These are phyloP conservation scores for Spirogloea muscicola DNA, from an alignment of 139 green algal species.

Conservation along the genomic window DNA sequence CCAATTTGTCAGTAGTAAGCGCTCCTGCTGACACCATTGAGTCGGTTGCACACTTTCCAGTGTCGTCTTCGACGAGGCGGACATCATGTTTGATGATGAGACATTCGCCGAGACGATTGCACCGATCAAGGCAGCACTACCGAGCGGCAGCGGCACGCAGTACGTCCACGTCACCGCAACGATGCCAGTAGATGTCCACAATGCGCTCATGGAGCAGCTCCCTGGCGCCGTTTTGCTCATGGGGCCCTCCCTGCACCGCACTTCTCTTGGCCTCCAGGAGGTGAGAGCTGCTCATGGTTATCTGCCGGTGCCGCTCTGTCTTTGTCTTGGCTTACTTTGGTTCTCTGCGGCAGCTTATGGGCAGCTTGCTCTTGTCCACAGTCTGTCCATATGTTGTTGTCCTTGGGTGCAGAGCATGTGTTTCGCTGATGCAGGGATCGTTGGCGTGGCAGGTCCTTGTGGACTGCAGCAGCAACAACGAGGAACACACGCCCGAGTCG, in stretches of 20 bases:
- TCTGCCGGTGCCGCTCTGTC: not conserved
- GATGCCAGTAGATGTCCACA: conserved; percentile 27
- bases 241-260: conserved; percentile 31
- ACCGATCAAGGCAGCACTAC: not conserved
- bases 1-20: too few species aligned
- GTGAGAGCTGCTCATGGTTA: conserved; percentile 3
- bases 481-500: conserved; percentile 65
- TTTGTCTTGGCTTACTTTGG: not conserved
- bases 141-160: not conserved
- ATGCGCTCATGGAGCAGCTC: conserved; percentile 15
- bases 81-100: conserved; percentile 88
- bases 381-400: not conserved
- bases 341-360: not conserved
- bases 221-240: conserved; percentile 21
- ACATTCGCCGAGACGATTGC: conserved; percentile 12
- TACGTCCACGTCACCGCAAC: conserved; percentile 40
- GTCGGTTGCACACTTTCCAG: too few species aligned
- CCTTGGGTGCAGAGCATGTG: not conserved
- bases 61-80: conserved; percentile 89
- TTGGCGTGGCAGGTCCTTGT: conserved; percentile 69
- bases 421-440: not conserved
- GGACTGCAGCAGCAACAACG: conserved; percentile 86
- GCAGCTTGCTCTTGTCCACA: not conserved
- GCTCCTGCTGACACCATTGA: too few species aligned
- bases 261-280: conserved; percentile 36